These are phyloP conservation scores for Magnusiomyces suaveolens DNA, from an alignment of 1,139 yeast genomes.

Conservation along the genomic window DNA sequence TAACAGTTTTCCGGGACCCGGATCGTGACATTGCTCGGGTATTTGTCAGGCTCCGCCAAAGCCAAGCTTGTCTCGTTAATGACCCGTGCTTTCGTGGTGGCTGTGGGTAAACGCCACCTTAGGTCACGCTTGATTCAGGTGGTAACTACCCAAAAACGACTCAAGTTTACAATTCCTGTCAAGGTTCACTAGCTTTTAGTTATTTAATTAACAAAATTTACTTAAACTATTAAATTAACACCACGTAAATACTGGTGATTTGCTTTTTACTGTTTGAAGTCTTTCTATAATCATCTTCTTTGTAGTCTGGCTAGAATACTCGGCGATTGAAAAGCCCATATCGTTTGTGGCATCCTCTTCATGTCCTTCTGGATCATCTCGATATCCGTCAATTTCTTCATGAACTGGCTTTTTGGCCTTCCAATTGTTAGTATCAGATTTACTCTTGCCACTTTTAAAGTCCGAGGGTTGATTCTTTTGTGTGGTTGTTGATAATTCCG, in stretches of 20 bases:
- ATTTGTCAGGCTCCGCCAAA: no score
- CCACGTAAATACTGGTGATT: conserved; percentile 65
- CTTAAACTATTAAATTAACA: conserved; percentile 34
- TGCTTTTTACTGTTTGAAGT: conserved; percentile 45
- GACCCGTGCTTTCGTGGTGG: no score
- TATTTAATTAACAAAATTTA: no score
- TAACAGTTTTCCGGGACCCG: no score
- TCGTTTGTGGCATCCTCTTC: conserved; percentile 15
- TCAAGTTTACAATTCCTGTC: not conserved
- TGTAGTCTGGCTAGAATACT: conserved; percentile 22
- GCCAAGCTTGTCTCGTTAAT: no score
- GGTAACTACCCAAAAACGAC: not conserved
- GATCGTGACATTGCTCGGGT: no score
- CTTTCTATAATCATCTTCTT: conserved; percentile 51
- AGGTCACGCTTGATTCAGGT: not conserved
- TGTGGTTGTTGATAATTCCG: not conserved
- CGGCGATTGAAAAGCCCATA: conserved; percentile 29
- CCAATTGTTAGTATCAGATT: not conserved
- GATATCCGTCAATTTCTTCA: not conserved
- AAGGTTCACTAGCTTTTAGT: no score
- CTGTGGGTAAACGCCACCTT: no score
- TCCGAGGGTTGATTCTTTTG: not conserved
- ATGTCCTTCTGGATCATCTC: conserved; percentile 10
- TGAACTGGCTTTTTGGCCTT: not conserved
- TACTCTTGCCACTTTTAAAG: not conserved